A percentile compares a stretch with the other conserved stretches of the same genome.
Conservation (phyloP, 2,329 filamentous ascomycete species). For the Cladobotryum mycophilum region DNA sequence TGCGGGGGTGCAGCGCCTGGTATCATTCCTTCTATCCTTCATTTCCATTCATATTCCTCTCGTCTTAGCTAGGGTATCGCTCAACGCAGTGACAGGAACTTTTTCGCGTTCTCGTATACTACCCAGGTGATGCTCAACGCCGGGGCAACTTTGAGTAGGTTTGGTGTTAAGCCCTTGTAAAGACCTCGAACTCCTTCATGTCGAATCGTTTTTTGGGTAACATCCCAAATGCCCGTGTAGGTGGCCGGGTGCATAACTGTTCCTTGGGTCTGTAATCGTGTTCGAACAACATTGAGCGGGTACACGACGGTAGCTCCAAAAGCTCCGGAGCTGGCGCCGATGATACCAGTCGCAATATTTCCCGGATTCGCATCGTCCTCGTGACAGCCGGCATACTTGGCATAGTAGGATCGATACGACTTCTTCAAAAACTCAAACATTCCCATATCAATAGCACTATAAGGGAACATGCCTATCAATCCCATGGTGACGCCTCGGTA, state of each 20-base stretch:
- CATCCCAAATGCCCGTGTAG: conserved; percentile 87
- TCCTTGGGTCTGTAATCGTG: conserved; percentile 87
- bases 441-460: conserved; percentile 91
- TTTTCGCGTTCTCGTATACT: conserved; percentile 87
- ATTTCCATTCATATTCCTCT: background rate
- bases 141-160: conserved; percentile 91
- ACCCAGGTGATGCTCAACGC: conserved; percentile 94
- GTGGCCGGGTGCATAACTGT: conserved; percentile 85
- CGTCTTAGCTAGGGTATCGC: background rate
- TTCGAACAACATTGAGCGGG: conserved; percentile 87
- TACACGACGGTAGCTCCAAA: conserved; percentile 93
- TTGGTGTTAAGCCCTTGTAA: conserved; percentile 93
- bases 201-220: conserved; percentile 73
- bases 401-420: conserved; percentile 62
- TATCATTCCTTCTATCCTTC: conserved; percentile 8
- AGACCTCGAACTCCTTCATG: conserved; percentile 80
- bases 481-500: conserved; percentile 95
- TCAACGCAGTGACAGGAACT: conserved; percentile 50
- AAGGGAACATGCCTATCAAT: conserved; percentile 93
- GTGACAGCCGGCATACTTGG: conserved; percentile 61
- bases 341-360: conserved; percentile 78
- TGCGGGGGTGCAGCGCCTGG: conserved; percentile 1
- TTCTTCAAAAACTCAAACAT: conserved; percentile 92
- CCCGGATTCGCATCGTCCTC: conserved; percentile 79
- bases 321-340: conserved; percentile 86